Evolutionary conservation across 1,284 basidiomycete genomes (phyloP).

Genomic region (Leccinum solheimii): DNA sequence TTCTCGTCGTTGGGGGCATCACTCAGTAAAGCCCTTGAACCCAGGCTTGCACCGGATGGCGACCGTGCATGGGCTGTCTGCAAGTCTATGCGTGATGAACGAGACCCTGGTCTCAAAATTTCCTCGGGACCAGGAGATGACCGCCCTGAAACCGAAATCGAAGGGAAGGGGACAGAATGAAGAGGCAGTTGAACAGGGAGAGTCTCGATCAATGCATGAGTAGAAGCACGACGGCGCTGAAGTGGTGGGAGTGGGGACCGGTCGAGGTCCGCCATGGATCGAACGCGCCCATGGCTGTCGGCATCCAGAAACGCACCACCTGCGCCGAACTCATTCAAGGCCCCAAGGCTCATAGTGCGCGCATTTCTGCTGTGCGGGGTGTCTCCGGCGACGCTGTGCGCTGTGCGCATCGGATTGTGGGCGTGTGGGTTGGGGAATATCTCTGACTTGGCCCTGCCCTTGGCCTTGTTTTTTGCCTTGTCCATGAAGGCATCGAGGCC

Average conservation of each 20-base stretch:
- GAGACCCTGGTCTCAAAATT: constrained; percentile 31
- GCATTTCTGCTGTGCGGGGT: constrained; percentile 37
- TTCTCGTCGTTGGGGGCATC: constrained; percentile 28
- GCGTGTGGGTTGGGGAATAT: constrained; percentile 52
- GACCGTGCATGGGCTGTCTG: constrained; percentile 41
- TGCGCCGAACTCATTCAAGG: constrained; percentile 52
- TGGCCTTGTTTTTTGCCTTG: constrained; percentile 50
- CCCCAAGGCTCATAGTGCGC: constrained; percentile 65
- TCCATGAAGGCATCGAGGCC: constrained; percentile 74
- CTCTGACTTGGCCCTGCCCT: constrained; percentile 49
- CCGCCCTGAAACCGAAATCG: constrained; percentile 46
- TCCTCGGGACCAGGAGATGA: constrained; percentile 47
- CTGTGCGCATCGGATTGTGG: constrained; percentile 14
- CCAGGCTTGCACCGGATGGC: constrained; percentile 50
- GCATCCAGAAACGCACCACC: constrained; percentile 48
- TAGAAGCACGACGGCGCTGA: constrained; percentile 48
- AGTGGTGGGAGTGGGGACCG: constrained; percentile 40
- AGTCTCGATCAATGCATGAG: constrained; percentile 50
- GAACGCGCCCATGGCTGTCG: constrained; percentile 32
- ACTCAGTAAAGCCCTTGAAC: constrained; percentile 44
- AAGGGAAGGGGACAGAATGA: constrained; percentile 65
- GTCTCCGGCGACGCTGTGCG: constrained; percentile 33
- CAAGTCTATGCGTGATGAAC: constrained; percentile 34
- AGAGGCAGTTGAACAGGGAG: constrained; percentile 44
- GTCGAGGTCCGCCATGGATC: constrained; percentile 54